A percentile compares a stretch with the other conserved stretches of the same genome.
phyloP scores from a whole-genome alignment of 768 basidiomycete species.

The Xanthoconium stramineum region DNA sequence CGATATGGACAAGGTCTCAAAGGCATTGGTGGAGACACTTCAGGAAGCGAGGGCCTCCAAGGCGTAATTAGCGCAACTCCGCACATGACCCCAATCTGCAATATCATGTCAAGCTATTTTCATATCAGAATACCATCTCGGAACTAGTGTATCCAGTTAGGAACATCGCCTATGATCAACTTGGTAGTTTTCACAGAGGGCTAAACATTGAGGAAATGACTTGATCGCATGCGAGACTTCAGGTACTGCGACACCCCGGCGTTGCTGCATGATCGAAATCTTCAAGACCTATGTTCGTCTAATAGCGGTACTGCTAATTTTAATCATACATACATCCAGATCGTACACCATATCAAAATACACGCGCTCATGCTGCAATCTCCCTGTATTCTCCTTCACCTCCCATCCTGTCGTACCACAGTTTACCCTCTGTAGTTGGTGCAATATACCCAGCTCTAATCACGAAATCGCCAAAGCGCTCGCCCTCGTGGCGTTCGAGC shows the following conservation, averaged over 20 bases:
- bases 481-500: conserved; percentile 78
- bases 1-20: conserved; percentile 72
- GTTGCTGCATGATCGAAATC: no score
- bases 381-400: conserved; percentile 64
- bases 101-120: neutral
- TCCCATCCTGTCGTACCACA: conserved; percentile 85
- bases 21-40: conserved; percentile 59
- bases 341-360: neutral
- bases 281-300: no score
- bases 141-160: neutral
- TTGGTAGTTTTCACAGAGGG: no score
- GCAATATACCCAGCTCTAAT: conserved; percentile 90
- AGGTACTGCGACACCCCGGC: no score
- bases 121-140: neutral
- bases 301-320: no score
- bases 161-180: no score
- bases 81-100: no score
- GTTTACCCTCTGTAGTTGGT: conserved; percentile 75
- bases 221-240: no score
- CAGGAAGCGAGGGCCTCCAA: conserved; percentile 29
- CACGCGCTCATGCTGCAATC: conserved; percentile 12
- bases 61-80: neutral
- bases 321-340: neutral
- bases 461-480: conserved; percentile 94
- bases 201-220: no score